phyloP scores from a whole-genome alignment of 164 flowering plant species.

The Umbilicus rupestris region DNA sequence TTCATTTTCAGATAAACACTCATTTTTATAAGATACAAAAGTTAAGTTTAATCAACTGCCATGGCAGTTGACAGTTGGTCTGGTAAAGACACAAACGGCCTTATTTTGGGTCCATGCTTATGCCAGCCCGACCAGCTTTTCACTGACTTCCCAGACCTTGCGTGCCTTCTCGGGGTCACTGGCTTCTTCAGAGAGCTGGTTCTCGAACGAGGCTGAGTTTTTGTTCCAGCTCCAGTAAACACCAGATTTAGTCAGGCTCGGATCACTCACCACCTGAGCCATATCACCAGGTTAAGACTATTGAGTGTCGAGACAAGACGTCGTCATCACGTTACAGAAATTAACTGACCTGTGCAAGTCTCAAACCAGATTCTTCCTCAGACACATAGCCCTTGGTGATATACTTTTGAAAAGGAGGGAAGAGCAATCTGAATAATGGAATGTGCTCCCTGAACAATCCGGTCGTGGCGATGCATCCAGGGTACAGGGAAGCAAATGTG shows the following conservation, averaged over 20 bases:
- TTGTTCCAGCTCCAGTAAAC: constrained; percentile 90
- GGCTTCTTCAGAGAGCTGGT: constrained; percentile 65
- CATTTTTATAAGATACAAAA: neutral
- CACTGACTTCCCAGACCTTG: constrained; percentile 65
- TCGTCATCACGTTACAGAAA: no score
- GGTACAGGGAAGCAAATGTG: constrained; percentile 70
- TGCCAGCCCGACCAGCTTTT: constrained; percentile 64
- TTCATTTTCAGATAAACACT: no score
- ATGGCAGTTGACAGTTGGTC: neutral
- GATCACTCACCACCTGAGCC: constrained; percentile 63
- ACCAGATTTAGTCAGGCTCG: constrained; percentile 72
- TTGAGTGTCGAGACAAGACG: neutral
- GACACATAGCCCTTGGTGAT: constrained; percentile 81
- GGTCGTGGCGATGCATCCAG: constrained; percentile 78
- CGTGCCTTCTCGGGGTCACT: constrained; percentile 58
- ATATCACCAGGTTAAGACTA: neutral
- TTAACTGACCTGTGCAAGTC: constrained; percentile 56
- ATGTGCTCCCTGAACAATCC: constrained; percentile 75
- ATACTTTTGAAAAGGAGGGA: constrained; percentile 89
- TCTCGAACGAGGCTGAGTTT: constrained; percentile 53
- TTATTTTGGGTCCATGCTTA: constrained; percentile 9
- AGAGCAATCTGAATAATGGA: constrained; percentile 66
- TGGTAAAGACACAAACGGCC: neutral
- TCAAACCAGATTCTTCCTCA: constrained; percentile 66
- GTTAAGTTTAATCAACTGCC: neutral